Conservation (phyloP, 371 early-diverging fungal genomes). For the Mortierella polycephala region DNA sequence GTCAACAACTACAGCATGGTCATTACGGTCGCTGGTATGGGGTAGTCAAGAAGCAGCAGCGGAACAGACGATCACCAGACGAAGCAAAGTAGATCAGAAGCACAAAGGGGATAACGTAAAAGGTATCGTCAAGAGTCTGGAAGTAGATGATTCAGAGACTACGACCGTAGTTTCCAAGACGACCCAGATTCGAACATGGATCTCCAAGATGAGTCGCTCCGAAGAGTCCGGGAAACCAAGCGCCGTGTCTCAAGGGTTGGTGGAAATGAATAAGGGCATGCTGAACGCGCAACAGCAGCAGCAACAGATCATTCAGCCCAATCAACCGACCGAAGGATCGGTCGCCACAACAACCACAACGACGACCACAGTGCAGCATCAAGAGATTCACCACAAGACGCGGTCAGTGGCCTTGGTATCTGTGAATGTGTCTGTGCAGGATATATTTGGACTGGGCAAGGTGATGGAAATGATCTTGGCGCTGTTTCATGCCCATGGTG, state of each 20-base stretch:
- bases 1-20: constrained; percentile 6
- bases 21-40: constrained; percentile 22
- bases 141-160: constrained; percentile 5
- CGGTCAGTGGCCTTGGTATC: constrained; percentile 31
- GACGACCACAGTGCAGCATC: constrained; percentile 16
- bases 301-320: neutral
- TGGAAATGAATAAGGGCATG: neutral
- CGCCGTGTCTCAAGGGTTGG: neutral
- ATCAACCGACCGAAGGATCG: neutral
- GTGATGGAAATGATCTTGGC: constrained; percentile 32
- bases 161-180: constrained; percentile 27
- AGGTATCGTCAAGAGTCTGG: constrained; percentile 6
- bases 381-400: constrained; percentile 41
- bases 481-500: constrained; percentile 39
- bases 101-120: neutral
- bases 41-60: constrained; percentile 1
- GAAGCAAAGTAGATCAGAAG: neutral
- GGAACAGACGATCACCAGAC: constrained; percentile 12
- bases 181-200: constrained; percentile 28
- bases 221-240: neutral
- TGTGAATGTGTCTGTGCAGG: constrained; percentile 31
- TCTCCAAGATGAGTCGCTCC: constrained; percentile 27
- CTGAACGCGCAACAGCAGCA: neutral
- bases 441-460: constrained; percentile 44
- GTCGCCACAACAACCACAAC: neutral